Evolutionary conservation across 108 stramenopile species (phyloP), one percentile per base, ranked within the genome.

Genomic region (Cylindrotheca closterium): DNA sequence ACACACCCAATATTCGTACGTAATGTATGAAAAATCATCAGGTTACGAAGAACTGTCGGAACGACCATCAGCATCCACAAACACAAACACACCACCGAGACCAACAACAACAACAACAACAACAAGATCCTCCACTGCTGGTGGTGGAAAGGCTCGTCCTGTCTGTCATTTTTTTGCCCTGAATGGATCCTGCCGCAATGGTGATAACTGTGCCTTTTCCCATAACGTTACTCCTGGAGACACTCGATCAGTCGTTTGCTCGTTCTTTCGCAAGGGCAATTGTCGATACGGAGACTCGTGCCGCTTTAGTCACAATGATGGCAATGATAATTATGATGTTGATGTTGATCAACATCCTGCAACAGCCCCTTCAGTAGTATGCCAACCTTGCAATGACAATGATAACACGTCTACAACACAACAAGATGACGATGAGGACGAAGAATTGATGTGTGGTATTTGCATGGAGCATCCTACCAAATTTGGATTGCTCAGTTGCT

Each of bases 401-500:
- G 31, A 28, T 51, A 7, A 8, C 17, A 5, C n/a, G 58, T 21
- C 2, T 45, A 3, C 19, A 59, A 55, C 46, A 60, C 52, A 60
- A 64, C 70, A n/a, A 51, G 18, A 51, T 4, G 12, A 23, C 7
- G 18, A 51, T 4, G 51, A 21, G 51, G 18, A 51, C 4, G 51
- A 51, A 51, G 51, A 17, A 19, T 1, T 56, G 0, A 57, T 55
- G 22, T 83, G 82, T 62, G 82, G 82, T 1, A 83, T 83, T 32
- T 83, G 82, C 31, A 53, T 83, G 52, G 82, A 83, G 48, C 47
- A 55, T 28, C 55, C 58, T 15, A 33, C 19, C 24, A 47, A 61
- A 19, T 83, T 71, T 73, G 82, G 79, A 24, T 24, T 84, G 26
- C 63, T 84, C 19, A 75, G 68, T 7, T 67, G 77, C 28, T 84